Evolutionary conservation across 495 filamentous ascomycete genomes (phyloP), one percentile per base, ranked within the genome.

Genomic region (Neurospora sp.): DNA sequence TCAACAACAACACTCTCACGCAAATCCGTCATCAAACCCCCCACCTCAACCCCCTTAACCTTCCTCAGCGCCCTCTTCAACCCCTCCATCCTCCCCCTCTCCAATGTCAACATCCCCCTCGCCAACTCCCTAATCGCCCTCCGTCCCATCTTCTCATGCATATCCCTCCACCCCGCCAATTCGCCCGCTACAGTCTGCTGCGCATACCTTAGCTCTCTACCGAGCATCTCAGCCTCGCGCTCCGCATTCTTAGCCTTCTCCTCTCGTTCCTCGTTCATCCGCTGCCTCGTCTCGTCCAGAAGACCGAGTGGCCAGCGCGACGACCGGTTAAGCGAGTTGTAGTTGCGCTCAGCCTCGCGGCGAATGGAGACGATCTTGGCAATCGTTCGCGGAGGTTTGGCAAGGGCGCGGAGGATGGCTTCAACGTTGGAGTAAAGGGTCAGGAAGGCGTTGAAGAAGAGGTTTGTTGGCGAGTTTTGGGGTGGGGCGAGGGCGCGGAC

Each of bases 161-260:
- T 89, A 16, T 96, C 93, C 76, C 97, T 93, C 92, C 95, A 98
- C 3, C 93, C 94, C 1, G 96, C 95, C 73, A 99, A 79, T 80
- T 99, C 96, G 9, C 89, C 85, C 14, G 96, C 95, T 7, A 98
- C 94, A 10, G 94, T 93, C 80, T 94, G 92, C 82, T 97, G 94
- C 69, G 94, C 97, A 79, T 96, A 98, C 41, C 92, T 83, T 22
- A 99, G 81, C 78, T 99, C 96, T 68, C 88, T 88, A 0, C 90
- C 89, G 20, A 97, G 79, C 35, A 84, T 85, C 41, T 88, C 85
- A 9, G 91, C 82, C 75, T 97, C 92, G 20, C 84, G 79, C 74
- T 91, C 86, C 16, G 85, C 86, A 35, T 88, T 87, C 65, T 85
- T 85, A 37, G 91, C 91, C 77, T 91, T 93, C 69, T 92, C 88